Percentiles rank a stretch among this genome's conserved stretches.
Evolutionary conservation across 176 grass and related monocot genomes (phyloP).

Genomic region (Pontederia crassipes): DNA sequence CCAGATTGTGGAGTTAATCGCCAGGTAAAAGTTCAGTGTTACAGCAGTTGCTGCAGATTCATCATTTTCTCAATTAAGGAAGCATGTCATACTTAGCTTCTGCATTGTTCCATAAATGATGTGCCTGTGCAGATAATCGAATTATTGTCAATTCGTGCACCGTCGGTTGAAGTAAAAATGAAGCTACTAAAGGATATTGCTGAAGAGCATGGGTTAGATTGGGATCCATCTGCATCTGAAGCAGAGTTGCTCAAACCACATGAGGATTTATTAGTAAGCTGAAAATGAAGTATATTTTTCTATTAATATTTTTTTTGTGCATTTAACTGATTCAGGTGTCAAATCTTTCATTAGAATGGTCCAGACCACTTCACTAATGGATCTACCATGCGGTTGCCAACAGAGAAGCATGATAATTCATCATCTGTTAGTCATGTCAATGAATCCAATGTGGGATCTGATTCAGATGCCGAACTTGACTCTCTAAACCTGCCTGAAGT

Average conservation of each 20-base stretch:
- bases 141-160: conserved; percentile 80
- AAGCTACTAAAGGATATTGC: conserved; percentile 95
- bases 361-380: conserved; percentile 52
- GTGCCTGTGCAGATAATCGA: conserved; percentile 67
- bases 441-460: conserved; percentile 37
- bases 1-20: conserved; percentile 95
- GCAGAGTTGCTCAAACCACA: conserved; percentile 74
- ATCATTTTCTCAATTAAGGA: too few species aligned
- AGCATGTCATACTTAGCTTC: too few species aligned
- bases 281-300: neutral
- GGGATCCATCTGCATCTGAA: conserved; percentile 81
- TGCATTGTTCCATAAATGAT: too few species aligned
- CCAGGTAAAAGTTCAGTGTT: conserved; percentile 38
- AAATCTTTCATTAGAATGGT: conserved; percentile 57
- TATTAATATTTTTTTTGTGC: conserved; percentile 4
- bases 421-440: conserved; percentile 17
- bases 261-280: conserved; percentile 88
- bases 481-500: conserved; percentile 83
- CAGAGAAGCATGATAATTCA: conserved; percentile 61
- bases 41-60: too few species aligned
- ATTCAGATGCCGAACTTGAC: conserved; percentile 48
- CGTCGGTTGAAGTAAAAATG: conserved; percentile 63
- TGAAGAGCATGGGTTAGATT: conserved; percentile 92
- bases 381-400: conserved; percentile 50
- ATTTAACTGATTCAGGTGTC: conserved; percentile 13